Conservation (phyloP, 352 stramenopile genomes). For the Phytophthora cryptogea region DNA sequence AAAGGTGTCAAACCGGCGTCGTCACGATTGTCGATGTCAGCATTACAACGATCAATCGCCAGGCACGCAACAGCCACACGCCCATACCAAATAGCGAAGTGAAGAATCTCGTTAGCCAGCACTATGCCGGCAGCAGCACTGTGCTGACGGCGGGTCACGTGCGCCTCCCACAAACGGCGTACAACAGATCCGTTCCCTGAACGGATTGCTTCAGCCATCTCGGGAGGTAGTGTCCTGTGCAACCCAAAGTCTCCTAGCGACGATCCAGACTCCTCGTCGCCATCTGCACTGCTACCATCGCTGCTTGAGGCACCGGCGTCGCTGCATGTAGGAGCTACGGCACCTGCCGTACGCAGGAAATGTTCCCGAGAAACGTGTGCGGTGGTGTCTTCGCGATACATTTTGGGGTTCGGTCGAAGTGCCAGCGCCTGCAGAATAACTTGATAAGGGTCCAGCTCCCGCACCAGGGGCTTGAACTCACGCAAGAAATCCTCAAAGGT, state of each 20-base stretch:
- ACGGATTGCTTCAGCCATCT: conserved; percentile 48
- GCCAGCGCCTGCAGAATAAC: conserved; percentile 63
- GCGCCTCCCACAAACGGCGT: conserved; percentile 47
- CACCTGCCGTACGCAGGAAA: conserved; percentile 41
- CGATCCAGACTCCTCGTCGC: conserved; percentile 30
- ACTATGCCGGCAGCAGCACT: conserved; percentile 32
- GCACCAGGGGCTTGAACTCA: conserved; percentile 81
- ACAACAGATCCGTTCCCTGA: conserved; percentile 43
- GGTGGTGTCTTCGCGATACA: conserved; percentile 58
- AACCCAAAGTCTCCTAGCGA: conserved; percentile 52
- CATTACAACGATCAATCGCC: conserved; percentile 62
- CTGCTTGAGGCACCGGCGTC: conserved; percentile 28
- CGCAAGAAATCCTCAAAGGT: conserved; percentile 82
- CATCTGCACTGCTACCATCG: conserved; percentile 30
- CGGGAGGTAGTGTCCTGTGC: conserved; percentile 69
- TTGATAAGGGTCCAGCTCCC: conserved; percentile 79
- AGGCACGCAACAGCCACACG: conserved; percentile 60
- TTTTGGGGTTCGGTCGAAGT: conserved; percentile 53
- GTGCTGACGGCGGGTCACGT: conserved; percentile 39
- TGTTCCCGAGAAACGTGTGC: conserved; percentile 55
- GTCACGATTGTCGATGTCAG: conserved; percentile 74
- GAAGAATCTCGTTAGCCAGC: conserved; percentile 80
- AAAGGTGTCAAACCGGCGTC: conserved; percentile 72
- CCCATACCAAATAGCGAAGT: conserved; percentile 78
- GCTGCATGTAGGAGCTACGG: conserved; percentile 23